Base-by-base conservation (phyloP, 78 protist species). In the Dictyostelium intermedium region DNA sequence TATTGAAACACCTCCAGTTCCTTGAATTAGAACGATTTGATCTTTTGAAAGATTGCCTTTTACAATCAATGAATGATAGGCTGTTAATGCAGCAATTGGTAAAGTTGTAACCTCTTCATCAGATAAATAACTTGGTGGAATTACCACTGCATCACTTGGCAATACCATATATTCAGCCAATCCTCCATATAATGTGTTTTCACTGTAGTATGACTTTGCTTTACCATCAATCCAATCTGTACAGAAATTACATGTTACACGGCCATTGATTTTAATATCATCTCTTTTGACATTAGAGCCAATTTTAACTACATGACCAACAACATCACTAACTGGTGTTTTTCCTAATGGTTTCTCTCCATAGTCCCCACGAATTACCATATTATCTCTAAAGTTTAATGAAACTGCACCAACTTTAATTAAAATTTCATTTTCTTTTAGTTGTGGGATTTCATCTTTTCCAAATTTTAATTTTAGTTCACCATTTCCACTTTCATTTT, bases 201-300 rank as follows among this genome's bases (percentile, higher is more conserved):
- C 87, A 72, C n/a, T n/a, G n/a, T 72, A 72, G 1, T 72, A 3
- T 72, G 79, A 72, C 34, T 72, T 72, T 34, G 79, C 41, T 16
- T 72, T 32, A 27, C 87, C 87, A n/a, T 83, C 87, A 66, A 83
- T 37, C 87, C 87, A 83, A 53, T 83, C 87, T 16, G 82, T 41
- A 43, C 76, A 70, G 87, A 83, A 83, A 43, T 66, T 70, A 30
- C 87, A 34, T 41, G 76, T 45, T 32, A 83, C 87, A 41, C 87
- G 87, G 1, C 56, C 76, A 69, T 74, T 74, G 13, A 83, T 37
- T 53, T 83, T 56, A 35, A 66, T 23, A 45, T 83, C 74, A 13
- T n/a, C 32, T 25, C 34, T 70, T 3, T 83, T 83, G 16, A 37
- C 87, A 8, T 25, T 32, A 9, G 9, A 2, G 10, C 72, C 50